Conservation (phyloP, 495 filamentous ascomycete genomes). For the Xylaria telfairii region DNA sequence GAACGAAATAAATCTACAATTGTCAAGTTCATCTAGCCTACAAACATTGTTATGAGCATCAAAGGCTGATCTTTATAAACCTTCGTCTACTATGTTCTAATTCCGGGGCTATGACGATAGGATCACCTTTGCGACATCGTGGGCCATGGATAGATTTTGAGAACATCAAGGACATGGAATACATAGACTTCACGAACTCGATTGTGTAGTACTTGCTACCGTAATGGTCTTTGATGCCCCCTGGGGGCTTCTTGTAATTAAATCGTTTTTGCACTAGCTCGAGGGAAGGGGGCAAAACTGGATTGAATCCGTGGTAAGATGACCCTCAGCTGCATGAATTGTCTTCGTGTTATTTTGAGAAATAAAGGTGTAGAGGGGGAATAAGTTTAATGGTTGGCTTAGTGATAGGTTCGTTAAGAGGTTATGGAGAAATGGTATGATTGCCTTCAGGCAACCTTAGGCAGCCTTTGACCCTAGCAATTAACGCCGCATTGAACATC, state of each 20-base stretch:
- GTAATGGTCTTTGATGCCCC: not conserved
- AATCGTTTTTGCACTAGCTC: not conserved
- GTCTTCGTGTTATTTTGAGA: not conserved
- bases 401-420: not conserved
- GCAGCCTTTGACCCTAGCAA: not conserved
- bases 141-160: not conserved
- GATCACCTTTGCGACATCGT: not conserved
- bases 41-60: no score
- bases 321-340: not conserved
- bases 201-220: not conserved
- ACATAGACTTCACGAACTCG: not conserved
- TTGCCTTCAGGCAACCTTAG: not conserved
- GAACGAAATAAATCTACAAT: no score
- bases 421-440: not conserved
- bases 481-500: not conserved
- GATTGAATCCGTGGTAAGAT: not conserved
- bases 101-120: no score
- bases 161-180: no score
- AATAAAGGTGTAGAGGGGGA: not conserved
- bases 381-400: not conserved
- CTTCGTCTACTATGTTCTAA: no score
- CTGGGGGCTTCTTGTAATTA: no score
- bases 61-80: no score
- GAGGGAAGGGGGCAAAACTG: not conserved
- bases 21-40: no score